Percentiles rank a stretch among this genome's conserved stretches.
Conservation (phyloP, 2,329 filamentous ascomycete species). For the Orbilia quercus region DNA sequence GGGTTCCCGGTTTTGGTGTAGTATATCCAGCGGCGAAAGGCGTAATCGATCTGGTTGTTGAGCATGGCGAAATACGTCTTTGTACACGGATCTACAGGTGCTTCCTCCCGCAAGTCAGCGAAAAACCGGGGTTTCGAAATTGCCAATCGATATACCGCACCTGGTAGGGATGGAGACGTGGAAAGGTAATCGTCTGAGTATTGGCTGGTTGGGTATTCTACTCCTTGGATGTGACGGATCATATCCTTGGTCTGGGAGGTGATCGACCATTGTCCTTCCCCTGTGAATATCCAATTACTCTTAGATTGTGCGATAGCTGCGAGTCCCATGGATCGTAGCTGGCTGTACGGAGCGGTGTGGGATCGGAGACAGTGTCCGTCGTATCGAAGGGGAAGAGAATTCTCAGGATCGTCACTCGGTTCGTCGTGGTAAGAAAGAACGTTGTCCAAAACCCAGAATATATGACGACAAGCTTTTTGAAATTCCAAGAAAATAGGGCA, state of each 20-base stretch:
- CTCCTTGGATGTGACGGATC: slow-evolving; percentile 31
- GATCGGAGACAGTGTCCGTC: slow-evolving; percentile 40
- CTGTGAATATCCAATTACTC: slow-evolving; percentile 32
- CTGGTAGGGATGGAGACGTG: slow-evolving; percentile 28
- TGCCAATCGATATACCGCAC: slow-evolving; percentile 55
- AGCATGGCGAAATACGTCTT: slow-evolving; percentile 34
- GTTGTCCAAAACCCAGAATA: slow-evolving; percentile 47
- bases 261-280: slow-evolving; percentile 30
- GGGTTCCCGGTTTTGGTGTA: slow-evolving; percentile 43
- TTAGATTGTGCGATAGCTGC: slow-evolving; percentile 21
- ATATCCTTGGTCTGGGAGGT: slow-evolving; percentile 34
- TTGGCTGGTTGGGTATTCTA: slow-evolving; percentile 19
- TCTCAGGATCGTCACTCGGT: slow-evolving; percentile 7
- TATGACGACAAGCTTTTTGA: slow-evolving; percentile 34
- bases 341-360: slow-evolving; percentile 19
- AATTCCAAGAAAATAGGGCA: slow-evolving; percentile 17
- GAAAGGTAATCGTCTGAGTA: slow-evolving; percentile 50
- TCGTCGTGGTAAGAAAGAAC: slow-evolving; percentile 25
- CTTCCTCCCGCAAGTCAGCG: slow-evolving; percentile 52
- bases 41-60: slow-evolving; percentile 19
- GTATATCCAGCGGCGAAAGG: slow-evolving; percentile 48
- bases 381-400: slow-evolving; percentile 27
- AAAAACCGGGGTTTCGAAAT: slow-evolving; percentile 50
- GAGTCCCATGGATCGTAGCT: slow-evolving; percentile 32
- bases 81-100: slow-evolving; percentile 44